These are phyloP conservation scores for Kodamaea kaohsiungensis DNA, from an alignment of 805 yeast species.

Conservation along the genomic window DNA sequence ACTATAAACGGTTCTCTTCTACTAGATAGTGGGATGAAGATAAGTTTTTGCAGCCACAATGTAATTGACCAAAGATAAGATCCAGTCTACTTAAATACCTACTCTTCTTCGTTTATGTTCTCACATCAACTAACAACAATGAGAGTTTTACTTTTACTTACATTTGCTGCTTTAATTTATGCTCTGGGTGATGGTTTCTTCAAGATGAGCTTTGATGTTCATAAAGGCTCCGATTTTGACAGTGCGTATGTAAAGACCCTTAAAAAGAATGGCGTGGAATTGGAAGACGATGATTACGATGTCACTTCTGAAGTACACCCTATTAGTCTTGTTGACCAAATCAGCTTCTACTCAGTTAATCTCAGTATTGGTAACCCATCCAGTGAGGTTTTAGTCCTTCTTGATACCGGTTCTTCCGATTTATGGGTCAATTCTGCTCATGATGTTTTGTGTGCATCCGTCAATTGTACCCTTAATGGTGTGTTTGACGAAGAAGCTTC, in stretches of 20 bases:
- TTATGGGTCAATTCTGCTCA: slow-evolving; percentile 55
- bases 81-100: neutral
- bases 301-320: neutral
- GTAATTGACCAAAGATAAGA: neutral
- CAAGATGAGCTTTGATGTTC: slow-evolving; percentile 24
- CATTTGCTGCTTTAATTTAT: neutral
- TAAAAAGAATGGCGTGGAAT: slow-evolving; percentile 10
- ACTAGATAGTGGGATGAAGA: neutral
- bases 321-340: slow-evolving; percentile 9
- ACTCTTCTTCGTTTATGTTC: neutral
- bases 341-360: slow-evolving; percentile 18
- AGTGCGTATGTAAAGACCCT: slow-evolving; percentile 17
- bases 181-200: slow-evolving; percentile 19
- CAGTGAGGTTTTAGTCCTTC: slow-evolving; percentile 52
- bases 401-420: slow-evolving; percentile 79
- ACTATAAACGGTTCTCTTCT: neutral
- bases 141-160: neutral
- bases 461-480: slow-evolving; percentile 21
- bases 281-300: neutral
- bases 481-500: slow-evolving; percentile 19
- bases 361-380: slow-evolving; percentile 54
- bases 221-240: slow-evolving; percentile 18
- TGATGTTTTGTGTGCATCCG: slow-evolving; percentile 17
- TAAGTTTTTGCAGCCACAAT: neutral
- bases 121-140: neutral